Conservation (phyloP, 306 rosid genomes). For the Prunus armeniaca region DNA sequence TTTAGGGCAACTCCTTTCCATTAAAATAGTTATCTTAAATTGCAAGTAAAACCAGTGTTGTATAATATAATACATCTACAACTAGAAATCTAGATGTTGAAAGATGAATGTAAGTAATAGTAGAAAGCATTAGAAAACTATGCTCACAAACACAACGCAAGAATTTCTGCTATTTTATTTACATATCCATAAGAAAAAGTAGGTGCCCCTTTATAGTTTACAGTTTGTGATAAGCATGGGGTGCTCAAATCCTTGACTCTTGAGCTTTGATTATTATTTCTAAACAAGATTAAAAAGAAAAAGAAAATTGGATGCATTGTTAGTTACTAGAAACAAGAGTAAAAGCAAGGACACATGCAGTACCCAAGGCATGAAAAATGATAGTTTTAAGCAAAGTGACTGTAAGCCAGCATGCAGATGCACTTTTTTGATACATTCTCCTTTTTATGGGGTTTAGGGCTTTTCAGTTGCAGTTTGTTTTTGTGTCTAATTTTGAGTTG, state of each 20-base stretch:
- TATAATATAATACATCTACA: neutral
- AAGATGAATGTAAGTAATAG: neutral
- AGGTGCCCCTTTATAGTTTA: neutral
- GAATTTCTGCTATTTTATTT: neutral
- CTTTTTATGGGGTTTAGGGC: slow-evolving; percentile 59
- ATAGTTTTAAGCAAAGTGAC: slow-evolving; percentile 50
- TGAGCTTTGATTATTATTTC: neutral
- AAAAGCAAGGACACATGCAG: slow-evolving; percentile 29
- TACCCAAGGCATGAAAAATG: slow-evolving; percentile 50
- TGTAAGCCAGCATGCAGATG: slow-evolving; percentile 52
- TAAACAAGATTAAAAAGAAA: neutral
- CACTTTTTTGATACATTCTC: slow-evolving; percentile 28
- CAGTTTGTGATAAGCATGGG: neutral
- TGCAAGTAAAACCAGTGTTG: neutral
- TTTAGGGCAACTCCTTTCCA: too few species aligned
- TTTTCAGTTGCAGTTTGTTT: slow-evolving; percentile 27
- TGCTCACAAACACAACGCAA: neutral
- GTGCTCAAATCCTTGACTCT: neutral
- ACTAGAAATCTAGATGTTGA: neutral
- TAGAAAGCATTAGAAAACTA: neutral
- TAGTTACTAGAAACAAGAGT: neutral
- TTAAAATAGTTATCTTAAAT: neutral
- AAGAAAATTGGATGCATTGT: neutral
- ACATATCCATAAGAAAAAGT: neutral
- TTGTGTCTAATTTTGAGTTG: slow-evolving; percentile 10